Evolutionary conservation across 2,329 filamentous ascomycete genomes (phyloP).

Genomic region (Talaromyces sp.): DNA sequence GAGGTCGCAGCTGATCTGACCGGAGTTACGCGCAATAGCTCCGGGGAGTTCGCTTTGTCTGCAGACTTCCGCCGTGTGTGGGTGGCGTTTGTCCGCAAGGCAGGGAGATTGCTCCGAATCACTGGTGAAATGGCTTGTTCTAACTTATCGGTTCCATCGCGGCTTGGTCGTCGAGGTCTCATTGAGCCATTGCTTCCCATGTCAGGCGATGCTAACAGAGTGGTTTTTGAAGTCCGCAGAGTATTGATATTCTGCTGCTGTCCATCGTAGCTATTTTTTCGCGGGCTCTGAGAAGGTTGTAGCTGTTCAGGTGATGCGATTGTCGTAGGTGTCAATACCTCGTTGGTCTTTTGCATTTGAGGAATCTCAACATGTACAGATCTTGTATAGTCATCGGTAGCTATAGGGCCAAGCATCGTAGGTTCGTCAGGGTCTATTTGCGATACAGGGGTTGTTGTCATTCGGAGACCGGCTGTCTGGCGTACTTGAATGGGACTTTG

Average conservation of each 20-base stretch:
- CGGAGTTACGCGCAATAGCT: slow-evolving; percentile 30
- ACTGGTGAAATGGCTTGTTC: slow-evolving; percentile 55
- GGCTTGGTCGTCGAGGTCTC: slow-evolving; percentile 63
- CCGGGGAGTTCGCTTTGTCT: slow-evolving; percentile 41
- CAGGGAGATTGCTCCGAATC: slow-evolving; percentile 56
- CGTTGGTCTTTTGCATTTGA: slow-evolving; percentile 6
- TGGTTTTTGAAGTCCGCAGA: background rate
- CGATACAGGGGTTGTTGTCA: slow-evolving; percentile 16
- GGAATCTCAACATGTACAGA: slow-evolving; percentile 10
- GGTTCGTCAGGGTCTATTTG: slow-evolving; percentile 23
- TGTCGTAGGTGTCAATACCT: slow-evolving; percentile 43
- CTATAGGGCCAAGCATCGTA: slow-evolving; percentile 21
- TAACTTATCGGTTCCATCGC: slow-evolving; percentile 65
- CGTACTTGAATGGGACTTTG: slow-evolving; percentile 22
- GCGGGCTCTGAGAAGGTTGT: slow-evolving; percentile 38
- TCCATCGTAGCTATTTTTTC: slow-evolving; percentile 32
- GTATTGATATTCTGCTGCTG: slow-evolving; percentile 28
- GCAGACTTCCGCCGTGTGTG: slow-evolving; percentile 54
- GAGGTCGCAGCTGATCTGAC: slow-evolving; percentile 37
- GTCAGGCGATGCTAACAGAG: slow-evolving; percentile 2
- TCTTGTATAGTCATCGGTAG: slow-evolving; percentile 20
- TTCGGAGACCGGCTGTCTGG: slow-evolving; percentile 11
- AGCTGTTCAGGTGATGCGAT: slow-evolving; percentile 63
- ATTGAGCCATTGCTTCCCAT: slow-evolving; percentile 24
- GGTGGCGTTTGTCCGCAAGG: slow-evolving; percentile 44